Conservation (phyloP, 768 basidiomycete species). For the Tricholoma matsutake region DNA sequence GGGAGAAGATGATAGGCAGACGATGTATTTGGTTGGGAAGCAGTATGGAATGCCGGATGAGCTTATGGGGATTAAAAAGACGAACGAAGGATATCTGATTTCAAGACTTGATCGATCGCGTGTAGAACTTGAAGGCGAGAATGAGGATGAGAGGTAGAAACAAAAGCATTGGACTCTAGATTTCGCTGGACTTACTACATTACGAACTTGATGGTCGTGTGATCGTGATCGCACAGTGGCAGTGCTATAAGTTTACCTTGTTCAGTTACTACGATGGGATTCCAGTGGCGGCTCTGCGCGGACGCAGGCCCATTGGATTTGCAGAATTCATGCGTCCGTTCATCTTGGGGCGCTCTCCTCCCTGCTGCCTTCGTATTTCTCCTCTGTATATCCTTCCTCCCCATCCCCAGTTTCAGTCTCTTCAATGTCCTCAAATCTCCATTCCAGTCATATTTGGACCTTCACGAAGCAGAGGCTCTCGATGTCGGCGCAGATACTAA, state of each 20-base stretch:
- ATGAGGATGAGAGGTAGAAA: neutral
- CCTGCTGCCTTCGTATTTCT: slow-evolving; percentile 46
- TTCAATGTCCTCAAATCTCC: slow-evolving; percentile 26
- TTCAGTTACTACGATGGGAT: too few species aligned
- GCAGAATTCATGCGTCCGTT: slow-evolving; percentile 43
- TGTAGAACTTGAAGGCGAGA: neutral
- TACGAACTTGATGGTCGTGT: too few species aligned
- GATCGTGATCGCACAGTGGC: too few species aligned
- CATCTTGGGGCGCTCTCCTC: slow-evolving; percentile 47
- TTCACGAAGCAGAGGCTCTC: slow-evolving; percentile 56
- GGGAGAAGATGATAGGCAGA: slow-evolving; percentile 40
- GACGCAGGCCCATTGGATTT: slow-evolving; percentile 40
- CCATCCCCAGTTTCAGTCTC: slow-evolving; percentile 30
- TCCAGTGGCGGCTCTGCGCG: slow-evolving; percentile 21
- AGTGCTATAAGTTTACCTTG: too few species aligned
- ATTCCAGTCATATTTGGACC: slow-evolving; percentile 43
- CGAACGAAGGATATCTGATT: slow-evolving; percentile 9
- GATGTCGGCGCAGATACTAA: slow-evolving; percentile 19
- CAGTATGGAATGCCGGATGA: slow-evolving; percentile 5
- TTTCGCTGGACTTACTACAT: neutral
- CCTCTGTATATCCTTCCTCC: slow-evolving; percentile 37
- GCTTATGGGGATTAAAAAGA: slow-evolving; percentile 11
- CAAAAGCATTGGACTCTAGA: neutral
- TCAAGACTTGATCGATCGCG: neutral
- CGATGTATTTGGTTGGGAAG: slow-evolving; percentile 28